A percentile compares a stretch with the other conserved stretches of the same genome.
Conservation (phyloP, 176 grass and related monocot genomes). For the Phragmites australis region DNA sequence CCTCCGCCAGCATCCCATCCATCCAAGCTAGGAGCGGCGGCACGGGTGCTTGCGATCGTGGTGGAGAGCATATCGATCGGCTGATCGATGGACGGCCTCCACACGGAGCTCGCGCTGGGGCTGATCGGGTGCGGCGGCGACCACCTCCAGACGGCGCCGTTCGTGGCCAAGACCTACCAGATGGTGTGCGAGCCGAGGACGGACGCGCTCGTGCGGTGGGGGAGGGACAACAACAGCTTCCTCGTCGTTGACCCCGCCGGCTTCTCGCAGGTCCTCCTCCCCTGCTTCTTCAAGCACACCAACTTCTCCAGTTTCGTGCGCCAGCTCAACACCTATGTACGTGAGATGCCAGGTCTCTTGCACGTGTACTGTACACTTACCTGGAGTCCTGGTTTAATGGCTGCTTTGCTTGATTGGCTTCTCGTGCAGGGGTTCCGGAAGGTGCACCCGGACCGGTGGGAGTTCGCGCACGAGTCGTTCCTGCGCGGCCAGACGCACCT, state of each 20-base stretch:
- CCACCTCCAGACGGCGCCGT: conserved; percentile 48
- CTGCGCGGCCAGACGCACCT: conserved; percentile 67
- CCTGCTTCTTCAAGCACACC: conserved; percentile 79
- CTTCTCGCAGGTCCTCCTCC: conserved; percentile 70
- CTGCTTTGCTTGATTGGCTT: background rate
- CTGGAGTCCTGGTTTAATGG: background rate
- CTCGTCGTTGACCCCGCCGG: conserved; percentile 51
- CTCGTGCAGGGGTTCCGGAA: conserved; percentile 66
- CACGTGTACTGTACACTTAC: conserved; percentile 27
- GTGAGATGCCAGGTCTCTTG: background rate
- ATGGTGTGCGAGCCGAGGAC: conserved; percentile 72
- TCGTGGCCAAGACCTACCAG: conserved; percentile 81
- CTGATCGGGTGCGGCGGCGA: conserved; percentile 29
- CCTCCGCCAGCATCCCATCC: conserved; percentile 14
- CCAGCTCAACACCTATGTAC: conserved; percentile 81
- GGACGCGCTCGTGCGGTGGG: conserved; percentile 62
- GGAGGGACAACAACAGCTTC: conserved; percentile 66
- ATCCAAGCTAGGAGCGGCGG: background rate
- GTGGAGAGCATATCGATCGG: background rate
- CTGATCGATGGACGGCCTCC: conserved; percentile 39
- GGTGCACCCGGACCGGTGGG: conserved; percentile 74
- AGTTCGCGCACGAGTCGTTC: conserved; percentile 76
- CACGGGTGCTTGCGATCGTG: background rate
- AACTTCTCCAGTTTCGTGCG: conserved; percentile 93
- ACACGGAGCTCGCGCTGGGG: conserved; percentile 54